Conservation (phyloP, 148 eudicot genomes). For the Mesembryanthemum crystallinum region DNA sequence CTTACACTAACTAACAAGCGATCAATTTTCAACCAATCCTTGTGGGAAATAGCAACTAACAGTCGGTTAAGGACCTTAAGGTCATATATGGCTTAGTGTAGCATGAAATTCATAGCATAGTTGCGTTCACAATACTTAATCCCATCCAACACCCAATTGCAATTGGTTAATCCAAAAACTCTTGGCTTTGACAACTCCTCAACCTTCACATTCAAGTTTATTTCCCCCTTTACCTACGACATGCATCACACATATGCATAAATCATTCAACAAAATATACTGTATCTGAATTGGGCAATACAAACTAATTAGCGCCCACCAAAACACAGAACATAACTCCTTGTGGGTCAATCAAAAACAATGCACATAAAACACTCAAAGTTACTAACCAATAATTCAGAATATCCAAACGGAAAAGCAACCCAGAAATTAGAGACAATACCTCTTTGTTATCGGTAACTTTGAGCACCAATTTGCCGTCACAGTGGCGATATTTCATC, state of each 20-base stretch:
- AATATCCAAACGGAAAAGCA: not conserved
- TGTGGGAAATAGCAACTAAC: not conserved
- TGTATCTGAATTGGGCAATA: not conserved
- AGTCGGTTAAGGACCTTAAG: not conserved
- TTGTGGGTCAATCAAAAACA: not conserved
- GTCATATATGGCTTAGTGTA: not conserved
- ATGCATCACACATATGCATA: not conserved
- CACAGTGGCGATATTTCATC: conserved; percentile 87
- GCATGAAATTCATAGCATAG: not conserved
- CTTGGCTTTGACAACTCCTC: not conserved
- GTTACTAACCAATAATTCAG: not conserved
- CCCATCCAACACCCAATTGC: not conserved
- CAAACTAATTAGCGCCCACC: not conserved
- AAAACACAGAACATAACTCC: not conserved
- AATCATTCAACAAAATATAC: not conserved
- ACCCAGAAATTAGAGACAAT: not conserved
- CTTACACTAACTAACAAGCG: not conserved
- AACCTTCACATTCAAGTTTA: not conserved
- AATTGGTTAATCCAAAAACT: not conserved
- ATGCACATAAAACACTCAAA: not conserved
- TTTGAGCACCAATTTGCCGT: conserved; percentile 91
- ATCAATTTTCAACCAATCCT: not conserved
- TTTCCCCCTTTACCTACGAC: no score
- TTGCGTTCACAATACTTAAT: not conserved
- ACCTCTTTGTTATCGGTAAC: conserved; percentile 91